These are phyloP conservation scores for Aspergillus persii DNA, from an alignment of 2,329 filamentous ascomycete species.

Conservation along the genomic window DNA sequence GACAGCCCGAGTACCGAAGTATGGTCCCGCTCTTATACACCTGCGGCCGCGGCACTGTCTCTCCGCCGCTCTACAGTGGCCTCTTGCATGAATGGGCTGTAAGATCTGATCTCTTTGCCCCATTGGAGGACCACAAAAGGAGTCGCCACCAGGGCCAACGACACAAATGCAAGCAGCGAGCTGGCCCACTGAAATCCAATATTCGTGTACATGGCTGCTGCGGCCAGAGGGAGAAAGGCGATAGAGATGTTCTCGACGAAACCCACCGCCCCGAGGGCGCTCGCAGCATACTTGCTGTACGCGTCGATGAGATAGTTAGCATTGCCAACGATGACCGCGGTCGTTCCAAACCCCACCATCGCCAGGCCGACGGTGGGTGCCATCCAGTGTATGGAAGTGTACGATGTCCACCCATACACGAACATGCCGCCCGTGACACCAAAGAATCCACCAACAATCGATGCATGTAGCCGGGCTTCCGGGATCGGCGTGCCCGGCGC, in stretches of 20 bases:
- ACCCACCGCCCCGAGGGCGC: constrained; percentile 46
- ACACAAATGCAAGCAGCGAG: constrained; percentile 40
- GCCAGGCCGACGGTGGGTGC: constrained; percentile 32
- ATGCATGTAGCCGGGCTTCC: constrained; percentile 43
- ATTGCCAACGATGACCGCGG: constrained; percentile 40
- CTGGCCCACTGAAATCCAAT: constrained; percentile 43
- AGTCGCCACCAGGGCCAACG: constrained; percentile 30
- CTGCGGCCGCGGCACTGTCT: no score
- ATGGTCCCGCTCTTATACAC: no score
- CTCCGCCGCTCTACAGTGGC: neutral
- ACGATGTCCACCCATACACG: constrained; percentile 35
- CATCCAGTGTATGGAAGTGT: constrained; percentile 29
- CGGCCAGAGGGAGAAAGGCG: constrained; percentile 44
- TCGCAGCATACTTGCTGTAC: constrained; percentile 49
- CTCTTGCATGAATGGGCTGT: constrained; percentile 22
- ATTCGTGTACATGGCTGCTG: constrained; percentile 34
- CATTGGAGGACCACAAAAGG: constrained; percentile 38
- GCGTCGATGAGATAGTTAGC: constrained; percentile 50
- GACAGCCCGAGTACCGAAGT: no score
- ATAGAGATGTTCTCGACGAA: constrained; percentile 45
- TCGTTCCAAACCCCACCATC: constrained; percentile 39
- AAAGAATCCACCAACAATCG: constrained; percentile 31
- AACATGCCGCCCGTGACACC: constrained; percentile 38
- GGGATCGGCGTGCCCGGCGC: constrained; percentile 40
- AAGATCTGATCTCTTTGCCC: constrained; percentile 32